phyloP scores from a whole-genome alignment of 2,329 filamentous ascomycete genomes.

The Lasiodiplodia sp. region DNA sequence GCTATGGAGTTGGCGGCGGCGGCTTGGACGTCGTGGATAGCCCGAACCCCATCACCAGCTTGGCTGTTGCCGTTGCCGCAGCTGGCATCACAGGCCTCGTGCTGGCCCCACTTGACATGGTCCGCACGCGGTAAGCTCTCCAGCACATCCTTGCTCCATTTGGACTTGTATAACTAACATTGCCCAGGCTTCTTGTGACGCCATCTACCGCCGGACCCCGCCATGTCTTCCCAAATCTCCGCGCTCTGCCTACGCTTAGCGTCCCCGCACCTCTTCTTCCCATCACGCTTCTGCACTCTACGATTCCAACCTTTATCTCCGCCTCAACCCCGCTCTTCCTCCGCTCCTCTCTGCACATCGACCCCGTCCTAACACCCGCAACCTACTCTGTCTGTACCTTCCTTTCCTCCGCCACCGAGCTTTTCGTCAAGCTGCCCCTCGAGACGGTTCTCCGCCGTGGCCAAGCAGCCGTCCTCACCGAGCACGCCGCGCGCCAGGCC shows the following conservation, averaged over 20 bases:
- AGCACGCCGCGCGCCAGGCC: slow-evolving; percentile 42
- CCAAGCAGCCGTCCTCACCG: slow-evolving; percentile 71
- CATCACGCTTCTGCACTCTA: slow-evolving; percentile 86
- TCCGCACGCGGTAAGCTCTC: slow-evolving; percentile 70
- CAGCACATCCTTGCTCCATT: not conserved
- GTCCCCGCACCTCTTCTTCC: slow-evolving; percentile 75
- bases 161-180: slow-evolving; percentile 29
- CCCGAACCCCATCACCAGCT: slow-evolving; percentile 80
- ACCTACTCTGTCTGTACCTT: slow-evolving; percentile 86
- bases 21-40: slow-evolving; percentile 82
- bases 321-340: slow-evolving; percentile 85
- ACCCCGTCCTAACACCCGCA: slow-evolving; percentile 80
- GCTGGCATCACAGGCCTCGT: slow-evolving; percentile 77
- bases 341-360: slow-evolving; percentile 82
- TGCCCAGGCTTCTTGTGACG: slow-evolving; percentile 78
- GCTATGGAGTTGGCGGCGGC: slow-evolving; percentile 56
- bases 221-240: slow-evolving; percentile 78
- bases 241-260: slow-evolving; percentile 73
- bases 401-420: slow-evolving; percentile 76
- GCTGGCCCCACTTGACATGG: slow-evolving; percentile 86
- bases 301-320: slow-evolving; percentile 82
- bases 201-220: slow-evolving; percentile 77
- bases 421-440: slow-evolving; percentile 86
- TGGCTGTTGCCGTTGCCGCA: slow-evolving; percentile 74
- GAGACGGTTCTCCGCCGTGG: slow-evolving; percentile 91